Conservation (phyloP, 2,329 filamentous ascomycete species). For the Phialophora verrucosa region DNA sequence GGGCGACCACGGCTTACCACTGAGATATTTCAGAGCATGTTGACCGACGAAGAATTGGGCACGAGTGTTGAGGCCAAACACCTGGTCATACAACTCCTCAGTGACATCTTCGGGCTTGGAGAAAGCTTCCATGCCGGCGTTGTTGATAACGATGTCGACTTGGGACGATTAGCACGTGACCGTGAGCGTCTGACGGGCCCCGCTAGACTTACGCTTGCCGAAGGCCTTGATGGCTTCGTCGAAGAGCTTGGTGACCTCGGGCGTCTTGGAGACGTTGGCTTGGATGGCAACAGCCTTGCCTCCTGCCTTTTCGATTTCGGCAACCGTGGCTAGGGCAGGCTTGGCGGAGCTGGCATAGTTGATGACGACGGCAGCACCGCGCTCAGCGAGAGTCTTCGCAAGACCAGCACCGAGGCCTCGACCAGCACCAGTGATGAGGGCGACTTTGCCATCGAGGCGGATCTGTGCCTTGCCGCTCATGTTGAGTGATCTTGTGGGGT, state of each 20-base stretch:
- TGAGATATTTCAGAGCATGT: slow-evolving; percentile 71
- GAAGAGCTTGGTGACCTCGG: slow-evolving; percentile 58
- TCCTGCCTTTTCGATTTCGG: slow-evolving; percentile 40
- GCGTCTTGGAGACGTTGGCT: slow-evolving; percentile 47
- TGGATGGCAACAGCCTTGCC: slow-evolving; percentile 56
- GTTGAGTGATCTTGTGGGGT: slow-evolving; percentile 8
- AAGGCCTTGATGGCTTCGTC: slow-evolving; percentile 44
- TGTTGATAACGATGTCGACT: slow-evolving; percentile 41
- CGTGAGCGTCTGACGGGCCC: background rate
- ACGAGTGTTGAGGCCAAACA: slow-evolving; percentile 67
- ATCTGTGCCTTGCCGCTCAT: slow-evolving; percentile 34
- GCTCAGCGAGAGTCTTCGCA: slow-evolving; percentile 46
- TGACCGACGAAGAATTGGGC: slow-evolving; percentile 71
- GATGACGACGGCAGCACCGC: slow-evolving; percentile 47
- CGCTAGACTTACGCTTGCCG: slow-evolving; percentile 29
- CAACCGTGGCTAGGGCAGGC: slow-evolving; percentile 45
- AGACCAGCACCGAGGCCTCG: slow-evolving; percentile 47
- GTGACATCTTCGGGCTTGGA: slow-evolving; percentile 69
- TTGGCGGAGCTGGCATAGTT: slow-evolving; percentile 53
- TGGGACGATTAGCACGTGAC: slow-evolving; percentile 5
- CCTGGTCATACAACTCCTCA: slow-evolving; percentile 64
- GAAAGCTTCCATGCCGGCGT: slow-evolving; percentile 39
- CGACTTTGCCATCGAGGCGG: slow-evolving; percentile 47
- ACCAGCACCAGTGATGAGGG: slow-evolving; percentile 47
- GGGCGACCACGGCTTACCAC: slow-evolving; percentile 26